Evolutionary conservation across 2,329 filamentous ascomycete genomes (phyloP).

Genomic region (Aspergillus arachidicola): DNA sequence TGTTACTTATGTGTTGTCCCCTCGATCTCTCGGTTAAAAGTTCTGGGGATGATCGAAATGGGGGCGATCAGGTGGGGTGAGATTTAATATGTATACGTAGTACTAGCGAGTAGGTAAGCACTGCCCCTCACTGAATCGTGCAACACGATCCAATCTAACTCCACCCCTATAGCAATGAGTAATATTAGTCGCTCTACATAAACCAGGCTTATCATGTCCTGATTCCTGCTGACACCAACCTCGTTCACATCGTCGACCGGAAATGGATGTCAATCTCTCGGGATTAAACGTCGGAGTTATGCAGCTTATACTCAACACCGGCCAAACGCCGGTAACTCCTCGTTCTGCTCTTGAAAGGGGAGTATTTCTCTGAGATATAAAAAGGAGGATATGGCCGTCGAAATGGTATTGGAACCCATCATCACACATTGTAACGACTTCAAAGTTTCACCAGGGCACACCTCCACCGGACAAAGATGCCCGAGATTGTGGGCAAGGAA

Average conservation of each 20-base stretch:
- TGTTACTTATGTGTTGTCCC: neutral
- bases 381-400: neutral
- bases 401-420: neutral
- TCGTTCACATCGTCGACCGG: neutral
- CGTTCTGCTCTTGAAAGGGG: neutral
- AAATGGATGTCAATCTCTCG: too few relatives aligned
- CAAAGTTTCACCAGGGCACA: neutral
- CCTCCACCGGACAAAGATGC: neutral
- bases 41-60: too few relatives aligned
- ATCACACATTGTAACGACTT: neutral
- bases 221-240: neutral
- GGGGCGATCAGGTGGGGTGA: neutral
- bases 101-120: neutral
- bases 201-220: neutral
- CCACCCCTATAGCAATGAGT: neutral
- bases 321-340: neutral
- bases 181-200: neutral
- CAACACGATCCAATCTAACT: neutral
- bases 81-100: neutral
- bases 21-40: too few relatives aligned
- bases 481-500: conserved; percentile 2
- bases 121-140: neutral
- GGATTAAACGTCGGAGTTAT: too few relatives aligned
- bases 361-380: neutral
- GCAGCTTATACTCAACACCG: too few relatives aligned